These are phyloP conservation scores for Eruca vesicaria DNA, from an alignment of 441 rosid species.

Conservation along the genomic window DNA sequence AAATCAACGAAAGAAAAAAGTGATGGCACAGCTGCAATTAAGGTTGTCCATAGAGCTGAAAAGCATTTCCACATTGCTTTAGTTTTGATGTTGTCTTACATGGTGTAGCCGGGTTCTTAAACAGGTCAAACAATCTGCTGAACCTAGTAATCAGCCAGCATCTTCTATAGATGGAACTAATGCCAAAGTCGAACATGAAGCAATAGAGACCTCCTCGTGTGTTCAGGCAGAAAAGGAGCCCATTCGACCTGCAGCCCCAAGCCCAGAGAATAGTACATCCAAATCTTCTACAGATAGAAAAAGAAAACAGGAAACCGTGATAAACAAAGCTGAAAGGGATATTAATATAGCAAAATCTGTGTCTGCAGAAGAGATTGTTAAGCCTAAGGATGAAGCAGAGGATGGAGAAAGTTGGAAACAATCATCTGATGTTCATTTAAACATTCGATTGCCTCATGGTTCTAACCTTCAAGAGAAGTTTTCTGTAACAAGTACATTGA, in stretches of 20 bases:
- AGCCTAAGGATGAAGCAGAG: slow-evolving; percentile 33
- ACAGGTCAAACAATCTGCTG: slow-evolving; percentile 36
- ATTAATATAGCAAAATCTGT: slow-evolving; percentile 13
- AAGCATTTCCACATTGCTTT: not conserved
- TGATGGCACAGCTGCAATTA: slow-evolving; percentile 29
- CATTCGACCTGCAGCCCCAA: slow-evolving; percentile 26
- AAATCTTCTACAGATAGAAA: slow-evolving; percentile 34
- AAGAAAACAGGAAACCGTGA: slow-evolving; percentile 19
- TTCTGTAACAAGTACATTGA: slow-evolving; percentile 51
- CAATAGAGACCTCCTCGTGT: slow-evolving; percentile 26
- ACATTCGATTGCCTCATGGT: slow-evolving; percentile 74
- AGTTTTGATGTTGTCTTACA: slow-evolving; percentile 20
- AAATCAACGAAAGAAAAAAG: slow-evolving; percentile 32
- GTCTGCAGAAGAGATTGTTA: not conserved
- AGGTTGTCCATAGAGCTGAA: slow-evolving; percentile 40
- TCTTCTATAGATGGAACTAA: slow-evolving; percentile 35
- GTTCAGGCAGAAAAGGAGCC: slow-evolving; percentile 32
- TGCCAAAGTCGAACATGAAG: slow-evolving; percentile 32
- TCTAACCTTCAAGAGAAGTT: slow-evolving; percentile 70
- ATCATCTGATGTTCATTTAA: slow-evolving; percentile 58
- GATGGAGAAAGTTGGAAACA: slow-evolving; percentile 24
- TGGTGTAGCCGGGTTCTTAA: slow-evolving; percentile 16
- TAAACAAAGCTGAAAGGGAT: slow-evolving; percentile 20
- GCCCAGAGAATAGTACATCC: slow-evolving; percentile 31
- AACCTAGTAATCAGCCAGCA: slow-evolving; percentile 27